Percentiles rank a stretch among this genome's conserved stretches.
These are phyloP conservation scores for Sporothrix phasma DNA, from an alignment of 2,329 filamentous ascomycete species.

Conservation along the genomic window DNA sequence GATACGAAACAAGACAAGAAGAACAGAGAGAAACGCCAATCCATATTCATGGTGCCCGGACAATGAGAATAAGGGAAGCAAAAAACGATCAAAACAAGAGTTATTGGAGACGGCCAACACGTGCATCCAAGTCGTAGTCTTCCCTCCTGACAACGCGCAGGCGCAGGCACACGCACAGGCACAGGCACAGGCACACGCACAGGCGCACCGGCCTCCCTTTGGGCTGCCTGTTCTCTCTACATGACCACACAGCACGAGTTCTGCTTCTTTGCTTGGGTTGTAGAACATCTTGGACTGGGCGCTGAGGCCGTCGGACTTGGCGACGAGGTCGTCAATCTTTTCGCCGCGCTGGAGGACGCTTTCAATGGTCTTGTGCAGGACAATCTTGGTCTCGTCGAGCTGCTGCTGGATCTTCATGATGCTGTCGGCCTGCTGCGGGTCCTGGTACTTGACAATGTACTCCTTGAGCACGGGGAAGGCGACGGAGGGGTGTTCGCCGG, in stretches of 20 bases:
- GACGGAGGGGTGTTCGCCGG: constrained; percentile 39
- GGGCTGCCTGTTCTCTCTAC: too few species aligned
- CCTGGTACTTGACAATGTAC: constrained; percentile 66
- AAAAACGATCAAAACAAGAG: neutral
- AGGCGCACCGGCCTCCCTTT: too few species aligned
- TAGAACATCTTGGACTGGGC: constrained; percentile 98
- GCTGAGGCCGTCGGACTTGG: constrained; percentile 85
- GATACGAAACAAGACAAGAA: neutral
- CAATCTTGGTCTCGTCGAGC: constrained; percentile 93
- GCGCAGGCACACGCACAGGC: too few species aligned
- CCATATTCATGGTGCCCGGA: constrained; percentile 2
- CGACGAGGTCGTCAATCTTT: constrained; percentile 90
- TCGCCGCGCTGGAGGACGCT: constrained; percentile 78
- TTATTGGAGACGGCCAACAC: neutral
- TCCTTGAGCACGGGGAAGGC: constrained; percentile 67
- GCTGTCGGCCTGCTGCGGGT: constrained; percentile 77
- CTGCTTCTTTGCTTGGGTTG: constrained; percentile 70
- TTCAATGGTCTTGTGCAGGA: constrained; percentile 94
- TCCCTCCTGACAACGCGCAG: neutral
- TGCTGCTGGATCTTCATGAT: constrained; percentile 95
- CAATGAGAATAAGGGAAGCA: too few species aligned
- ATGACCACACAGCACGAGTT: constrained; percentile 67
- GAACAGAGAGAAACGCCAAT: neutral
- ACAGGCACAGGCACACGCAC: too few species aligned
- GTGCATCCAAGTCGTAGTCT: neutral